These are phyloP conservation scores for Sporothrix brunneoviolacea DNA, from an alignment of 2,329 filamentous ascomycete species.

Conservation along the genomic window DNA sequence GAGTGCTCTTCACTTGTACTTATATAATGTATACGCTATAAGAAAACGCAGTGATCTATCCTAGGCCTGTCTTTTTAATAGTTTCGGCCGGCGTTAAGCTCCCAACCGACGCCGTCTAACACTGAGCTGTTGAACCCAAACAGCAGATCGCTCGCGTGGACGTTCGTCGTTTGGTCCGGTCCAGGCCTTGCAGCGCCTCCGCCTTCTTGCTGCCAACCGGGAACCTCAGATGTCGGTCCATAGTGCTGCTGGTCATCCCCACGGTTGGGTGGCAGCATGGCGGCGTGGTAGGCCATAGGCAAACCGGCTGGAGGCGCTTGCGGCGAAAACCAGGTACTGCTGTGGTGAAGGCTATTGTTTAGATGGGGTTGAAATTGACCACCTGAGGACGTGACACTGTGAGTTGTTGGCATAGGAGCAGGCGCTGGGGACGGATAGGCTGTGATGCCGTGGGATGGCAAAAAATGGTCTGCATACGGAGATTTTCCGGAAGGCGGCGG, in stretches of 20 bases:
- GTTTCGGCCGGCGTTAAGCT: not conserved
- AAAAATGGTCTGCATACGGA: not conserved
- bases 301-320: not conserved
- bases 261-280: no score
- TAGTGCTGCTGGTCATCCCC: no score
- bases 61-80: no score
- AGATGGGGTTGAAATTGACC: no score
- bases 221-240: no score
- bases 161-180: no score
- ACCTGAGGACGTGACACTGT: not conserved
- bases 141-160: constrained; percentile 4
- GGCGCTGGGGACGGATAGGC: not conserved
- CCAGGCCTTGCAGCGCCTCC: no score
- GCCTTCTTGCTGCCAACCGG: no score
- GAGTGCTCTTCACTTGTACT: no score
- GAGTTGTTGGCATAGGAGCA: not conserved
- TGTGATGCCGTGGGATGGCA: not conserved
- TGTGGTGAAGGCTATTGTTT: not conserved
- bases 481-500: not conserved
- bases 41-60: no score
- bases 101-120: constrained; percentile 6
- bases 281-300: not conserved
- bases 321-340: not conserved
- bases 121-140: constrained; percentile 6
- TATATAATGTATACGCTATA: no score